These are phyloP conservation scores for Schizochytrium sp. DNA, from an alignment of 108 stramenopile species.

Conservation along the genomic window DNA sequence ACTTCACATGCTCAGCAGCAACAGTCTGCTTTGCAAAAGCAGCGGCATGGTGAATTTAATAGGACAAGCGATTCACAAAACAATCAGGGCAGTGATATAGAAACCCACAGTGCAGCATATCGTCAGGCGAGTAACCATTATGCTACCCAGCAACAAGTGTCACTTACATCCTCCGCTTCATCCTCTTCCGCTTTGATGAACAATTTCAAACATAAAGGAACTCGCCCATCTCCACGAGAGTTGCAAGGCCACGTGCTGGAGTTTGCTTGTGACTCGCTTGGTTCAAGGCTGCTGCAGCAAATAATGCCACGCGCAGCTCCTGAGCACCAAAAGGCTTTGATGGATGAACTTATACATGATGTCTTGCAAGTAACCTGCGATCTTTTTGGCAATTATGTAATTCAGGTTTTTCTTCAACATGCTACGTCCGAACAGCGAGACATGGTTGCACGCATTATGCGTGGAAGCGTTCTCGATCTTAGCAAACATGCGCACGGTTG, in stretches of 20 bases:
- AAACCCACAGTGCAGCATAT: too few relatives aligned
- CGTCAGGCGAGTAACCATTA: too few relatives aligned
- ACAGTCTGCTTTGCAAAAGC: neutral
- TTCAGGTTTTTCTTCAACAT: slow-evolving; percentile 26
- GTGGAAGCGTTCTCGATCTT: slow-evolving; percentile 21
- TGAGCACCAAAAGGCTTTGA: neutral
- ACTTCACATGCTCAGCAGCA: neutral
- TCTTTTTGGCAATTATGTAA: slow-evolving; percentile 57
- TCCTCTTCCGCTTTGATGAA: too few relatives aligned
- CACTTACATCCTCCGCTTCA: too few relatives aligned
- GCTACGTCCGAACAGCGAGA: neutral
- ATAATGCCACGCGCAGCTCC: neutral
- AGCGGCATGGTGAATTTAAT: neutral
- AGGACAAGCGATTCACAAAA: too few relatives aligned
- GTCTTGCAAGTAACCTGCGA: neutral
- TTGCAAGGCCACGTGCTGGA: slow-evolving; percentile 37
- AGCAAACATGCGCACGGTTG: slow-evolving; percentile 38
- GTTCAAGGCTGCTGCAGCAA: slow-evolving; percentile 14
- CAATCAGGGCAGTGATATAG: too few relatives aligned
- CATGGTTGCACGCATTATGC: slow-evolving; percentile 1
- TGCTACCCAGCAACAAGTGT: too few relatives aligned
- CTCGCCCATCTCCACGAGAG: neutral
- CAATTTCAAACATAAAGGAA: neutral
- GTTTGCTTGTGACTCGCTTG: slow-evolving; percentile 38
- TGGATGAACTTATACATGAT: slow-evolving; percentile 21